Percentiles rank a stretch among this genome's conserved stretches.
These are phyloP conservation scores for Rhododendron kiyosumense DNA, from an alignment of 148 eudicot genomes.

Conservation along the genomic window DNA sequence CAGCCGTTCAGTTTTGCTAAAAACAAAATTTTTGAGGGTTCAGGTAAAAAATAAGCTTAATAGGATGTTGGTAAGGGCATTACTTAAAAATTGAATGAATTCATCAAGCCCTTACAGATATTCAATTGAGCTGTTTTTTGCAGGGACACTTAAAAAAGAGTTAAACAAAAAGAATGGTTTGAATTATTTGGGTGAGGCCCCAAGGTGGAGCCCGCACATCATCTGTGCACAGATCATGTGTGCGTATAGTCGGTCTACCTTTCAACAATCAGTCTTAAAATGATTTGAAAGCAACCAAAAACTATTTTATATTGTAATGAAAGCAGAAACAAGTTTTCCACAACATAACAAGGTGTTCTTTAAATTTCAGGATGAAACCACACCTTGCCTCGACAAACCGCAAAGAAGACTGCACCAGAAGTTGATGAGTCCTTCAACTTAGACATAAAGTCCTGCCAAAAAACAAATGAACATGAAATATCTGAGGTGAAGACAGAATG, in stretches of 20 bases:
- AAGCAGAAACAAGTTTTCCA: not conserved
- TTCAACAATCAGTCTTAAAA: not conserved
- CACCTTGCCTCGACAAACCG: slow-evolving; percentile 99
- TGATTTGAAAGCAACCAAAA: not conserved
- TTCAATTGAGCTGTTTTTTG: not conserved
- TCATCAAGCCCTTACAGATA: not conserved
- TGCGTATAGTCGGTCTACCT: not conserved
- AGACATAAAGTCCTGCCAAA: slow-evolving; percentile 73
- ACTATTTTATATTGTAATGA: not conserved
- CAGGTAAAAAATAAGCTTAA: not conserved
- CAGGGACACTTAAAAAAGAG: not conserved
- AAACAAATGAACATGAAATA: slow-evolving; percentile 14
- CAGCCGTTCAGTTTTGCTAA: not conserved
- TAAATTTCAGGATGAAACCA: slow-evolving; percentile 8
- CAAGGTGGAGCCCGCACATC: not conserved
- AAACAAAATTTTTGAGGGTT: not conserved
- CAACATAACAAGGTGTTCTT: not conserved
- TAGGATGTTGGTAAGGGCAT: not conserved
- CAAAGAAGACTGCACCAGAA: slow-evolving; percentile 91
- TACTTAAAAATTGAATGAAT: not conserved
- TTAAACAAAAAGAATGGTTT: not conserved
- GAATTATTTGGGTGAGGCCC: not conserved
- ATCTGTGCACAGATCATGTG: not conserved
- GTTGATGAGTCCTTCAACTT: slow-evolving; percentile 74
- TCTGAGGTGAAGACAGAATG: slow-evolving; percentile 11